Percentiles rank a stretch among this genome's conserved stretches.
Evolutionary conservation across 306 rosid genomes (phyloP).

Genomic region (Morella rubra): DNA sequence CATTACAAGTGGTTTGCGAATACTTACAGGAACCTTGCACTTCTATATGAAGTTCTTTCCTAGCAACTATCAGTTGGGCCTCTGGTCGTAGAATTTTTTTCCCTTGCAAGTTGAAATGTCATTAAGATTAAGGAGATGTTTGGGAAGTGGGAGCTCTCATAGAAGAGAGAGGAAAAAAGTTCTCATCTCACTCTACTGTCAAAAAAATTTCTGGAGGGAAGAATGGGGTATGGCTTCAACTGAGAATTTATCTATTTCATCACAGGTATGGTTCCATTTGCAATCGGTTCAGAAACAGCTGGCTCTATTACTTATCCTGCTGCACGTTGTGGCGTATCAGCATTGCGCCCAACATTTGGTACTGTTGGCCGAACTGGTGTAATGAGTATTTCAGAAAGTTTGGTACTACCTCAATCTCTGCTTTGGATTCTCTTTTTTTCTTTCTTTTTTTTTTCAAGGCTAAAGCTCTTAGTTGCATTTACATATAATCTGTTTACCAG

Average conservation of each 20-base stretch:
- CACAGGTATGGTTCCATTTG: slow-evolving; percentile 77
- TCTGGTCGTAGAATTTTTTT: not conserved
- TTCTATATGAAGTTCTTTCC: not conserved
- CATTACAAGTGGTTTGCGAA: slow-evolving; percentile 9
- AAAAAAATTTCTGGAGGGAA: not conserved
- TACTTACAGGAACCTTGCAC: not conserved
- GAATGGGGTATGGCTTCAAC: not conserved
- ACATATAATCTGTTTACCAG: slow-evolving; percentile 40
- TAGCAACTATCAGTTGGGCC: not conserved
- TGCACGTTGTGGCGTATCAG: slow-evolving; percentile 73
- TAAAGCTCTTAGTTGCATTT: slow-evolving; percentile 14
- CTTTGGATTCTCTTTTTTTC: not conserved
- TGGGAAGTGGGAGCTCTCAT: no score
- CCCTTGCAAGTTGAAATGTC: no score
- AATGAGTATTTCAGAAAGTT: slow-evolving; percentile 83
- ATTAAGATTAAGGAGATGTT: no score
- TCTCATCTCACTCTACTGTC: no score
- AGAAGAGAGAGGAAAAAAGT: no score
- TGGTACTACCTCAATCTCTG: slow-evolving; percentile 39
- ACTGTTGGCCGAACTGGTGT: slow-evolving; percentile 75
- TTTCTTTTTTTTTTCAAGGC: not conserved
- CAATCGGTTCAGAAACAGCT: slow-evolving; percentile 72
- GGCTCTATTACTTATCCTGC: slow-evolving; percentile 79
- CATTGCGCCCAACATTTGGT: slow-evolving; percentile 74
- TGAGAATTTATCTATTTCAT: slow-evolving; percentile 17